Evolutionary conservation across 768 basidiomycete genomes (phyloP), one percentile per base, ranked within the genome.

Genomic region (Naganishia vishniacii): DNA sequence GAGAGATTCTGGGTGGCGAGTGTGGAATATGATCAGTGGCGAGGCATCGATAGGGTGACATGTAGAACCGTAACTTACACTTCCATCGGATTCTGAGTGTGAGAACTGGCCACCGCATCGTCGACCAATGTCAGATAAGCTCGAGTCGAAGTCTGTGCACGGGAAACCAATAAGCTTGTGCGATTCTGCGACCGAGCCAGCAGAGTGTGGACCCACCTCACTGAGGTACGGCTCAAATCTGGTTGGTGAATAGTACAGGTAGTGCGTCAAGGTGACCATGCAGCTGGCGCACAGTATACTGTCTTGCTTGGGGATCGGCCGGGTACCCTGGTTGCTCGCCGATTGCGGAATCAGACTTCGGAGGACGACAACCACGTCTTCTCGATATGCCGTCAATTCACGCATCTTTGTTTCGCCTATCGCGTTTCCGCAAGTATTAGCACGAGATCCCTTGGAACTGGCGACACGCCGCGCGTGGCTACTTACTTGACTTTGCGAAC

Each of bases 21-120:
- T n/a, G n/a, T n/a, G n/a, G n/a, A n/a, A n/a, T n/a, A n/a, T n/a
- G n/a, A n/a, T n/a, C n/a, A n/a, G n/a, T n/a, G n/a, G n/a, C n/a
- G n/a, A 18, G 2, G 31, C 9, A 6, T 13, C 37, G 12, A 13
- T 2, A 34, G n/a, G n/a, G 53, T 28, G n/a, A 18, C 29, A 7
- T n/a, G 13, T 9, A 11, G 1, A 2, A 6, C 13, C 20, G 4
- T 9, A 5, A 51, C 53, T 25, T 40, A 41, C 53, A 34, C 53
- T 56, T 56, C 53, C 53, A 56, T 56, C 4, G 53, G 53, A 26
- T 34, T 56, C 53, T 56, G 53, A 37, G 53, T 56, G 37, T 56
- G 53, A 25, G 53, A 56, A 56, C 53, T 56, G 28, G 53, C 53
- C 7, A 56, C 34, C 18, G 53, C 53, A 40, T 56, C 53, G 23